Conservation (phyloP, 208 protist species). For the Crithidia brevicula region DNA sequence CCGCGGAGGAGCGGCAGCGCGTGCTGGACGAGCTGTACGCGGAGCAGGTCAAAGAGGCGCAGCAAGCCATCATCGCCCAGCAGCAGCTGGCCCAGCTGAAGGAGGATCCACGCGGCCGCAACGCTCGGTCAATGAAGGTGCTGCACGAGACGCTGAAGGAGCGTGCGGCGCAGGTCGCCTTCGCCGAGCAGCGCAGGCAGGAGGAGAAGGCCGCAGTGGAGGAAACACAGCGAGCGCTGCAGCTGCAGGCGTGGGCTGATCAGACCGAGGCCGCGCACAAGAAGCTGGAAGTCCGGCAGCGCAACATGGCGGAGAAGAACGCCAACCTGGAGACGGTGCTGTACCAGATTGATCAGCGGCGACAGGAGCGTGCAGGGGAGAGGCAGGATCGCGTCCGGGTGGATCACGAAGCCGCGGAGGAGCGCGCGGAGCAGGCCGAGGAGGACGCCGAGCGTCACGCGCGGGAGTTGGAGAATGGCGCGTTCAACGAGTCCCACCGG, state of each 20-base stretch:
- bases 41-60: conserved; percentile 70
- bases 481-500: conserved; percentile 54
- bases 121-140: conserved; percentile 59
- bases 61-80: conserved; percentile 43
- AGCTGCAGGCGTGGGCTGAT: conserved; percentile 52
- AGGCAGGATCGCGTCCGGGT: conserved; percentile 33
- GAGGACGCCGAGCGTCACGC: conserved; percentile 35
- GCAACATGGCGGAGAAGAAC: conserved; percentile 79
- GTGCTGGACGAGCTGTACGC: conserved; percentile 63
- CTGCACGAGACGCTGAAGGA: conserved; percentile 68
- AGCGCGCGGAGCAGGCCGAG: conserved; percentile 55
- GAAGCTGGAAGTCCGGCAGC: conserved; percentile 41
- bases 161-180: conserved; percentile 77
- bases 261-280: conserved; percentile 56
- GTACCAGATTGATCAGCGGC: conserved; percentile 67
- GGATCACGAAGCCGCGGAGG: conserved; percentile 60
- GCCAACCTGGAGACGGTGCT: conserved; percentile 69
- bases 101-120: conserved; percentile 78
- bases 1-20: conserved; percentile 57
- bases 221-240: conserved; percentile 33
- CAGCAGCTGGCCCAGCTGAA: conserved; percentile 54
- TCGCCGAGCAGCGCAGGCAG: conserved; percentile 38
- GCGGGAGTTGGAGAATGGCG: conserved; percentile 39
- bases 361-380: conserved; percentile 41
- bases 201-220: conserved; percentile 39